Base-by-base conservation (phyloP, 208 protist genomes). In the Leishmania tarentolae region DNA sequence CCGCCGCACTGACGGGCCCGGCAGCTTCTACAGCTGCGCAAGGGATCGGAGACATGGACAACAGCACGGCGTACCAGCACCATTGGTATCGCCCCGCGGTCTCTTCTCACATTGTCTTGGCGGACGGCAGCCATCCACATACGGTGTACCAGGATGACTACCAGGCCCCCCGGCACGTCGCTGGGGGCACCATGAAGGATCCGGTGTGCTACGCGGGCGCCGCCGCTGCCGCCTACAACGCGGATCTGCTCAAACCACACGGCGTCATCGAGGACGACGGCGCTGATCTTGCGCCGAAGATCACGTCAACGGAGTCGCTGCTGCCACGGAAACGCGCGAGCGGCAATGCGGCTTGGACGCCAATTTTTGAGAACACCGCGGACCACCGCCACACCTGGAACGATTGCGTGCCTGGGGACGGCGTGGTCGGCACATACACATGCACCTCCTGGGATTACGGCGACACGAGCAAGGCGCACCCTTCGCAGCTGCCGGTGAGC, bases 371-470 rank as follows among this genome's bases (percentile, higher is more conserved):
- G n/a, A 56, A 37, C 56, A 70, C 15, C 6, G 21, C 35, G 8
- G 46, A 76, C n/a, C 70, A 63, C 17, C 52, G 52, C 66, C 46
- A 35, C 35, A 72, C 66, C 6, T 65, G 59, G 63, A 70, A 53
- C 17, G 76, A 79, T 40, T 79, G 76, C 63, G 57, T 50, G 37
- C 59, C 76, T 61, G 76, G 63, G 2, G 63, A 72, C 15, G 76
- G 63, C 37, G 63, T 79, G 35, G n/a, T 65, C 0, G 83, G 80
- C 21, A 74, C 56, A 66, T 95, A 95, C 87, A 84, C 75, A 28
- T 94, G 92, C 81, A 93, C 86, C 42, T 95, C 91, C 44, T 94
- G 87, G 88, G 82, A 86, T n/a, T 94, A 94, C 77, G 94, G 94
- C 6, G 94, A 96, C 76, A 88, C 84, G 65, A 91, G 83, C 65